phyloP scores from a whole-genome alignment of 2,329 filamentous ascomycete species.

The Aureobasidium sp. region DNA sequence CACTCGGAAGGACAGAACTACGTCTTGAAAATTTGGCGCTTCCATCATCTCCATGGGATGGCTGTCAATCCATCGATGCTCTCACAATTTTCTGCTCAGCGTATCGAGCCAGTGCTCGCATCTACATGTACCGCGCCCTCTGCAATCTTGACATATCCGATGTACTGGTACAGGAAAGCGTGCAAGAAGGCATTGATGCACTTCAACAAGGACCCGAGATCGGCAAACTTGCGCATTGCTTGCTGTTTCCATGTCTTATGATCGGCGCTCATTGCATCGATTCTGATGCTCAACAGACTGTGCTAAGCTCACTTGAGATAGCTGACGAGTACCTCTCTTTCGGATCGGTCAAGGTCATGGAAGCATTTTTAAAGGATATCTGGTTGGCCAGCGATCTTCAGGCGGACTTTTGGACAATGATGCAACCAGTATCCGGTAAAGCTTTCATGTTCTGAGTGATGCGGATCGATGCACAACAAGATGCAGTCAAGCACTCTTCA shows the following conservation, averaged over 20 bases:
- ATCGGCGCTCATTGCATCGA: background rate
- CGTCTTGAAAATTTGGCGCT: background rate
- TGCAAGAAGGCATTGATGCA: conserved; percentile 3
- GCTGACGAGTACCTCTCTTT: background rate
- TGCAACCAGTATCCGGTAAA: background rate
- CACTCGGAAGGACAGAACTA: background rate
- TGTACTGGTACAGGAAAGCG: background rate
- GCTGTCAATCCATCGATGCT: background rate
- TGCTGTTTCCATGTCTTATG: background rate
- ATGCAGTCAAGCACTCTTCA: no score
- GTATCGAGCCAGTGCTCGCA: background rate
- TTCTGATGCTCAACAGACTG: background rate
- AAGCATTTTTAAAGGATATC: background rate
- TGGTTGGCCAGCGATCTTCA: background rate
- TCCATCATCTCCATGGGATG: background rate
- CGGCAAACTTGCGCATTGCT: background rate
- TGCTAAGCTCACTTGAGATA: background rate
- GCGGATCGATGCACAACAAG: no score
- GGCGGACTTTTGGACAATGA: background rate
- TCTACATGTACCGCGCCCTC: conserved; percentile 1
- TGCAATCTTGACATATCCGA: conserved; percentile 1
- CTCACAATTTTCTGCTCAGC: background rate
- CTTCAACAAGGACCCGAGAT: background rate
- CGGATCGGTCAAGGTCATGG: background rate
- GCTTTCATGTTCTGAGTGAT: background rate